Evolutionary conservation across 805 yeast species (phyloP).

Genomic region (Kluyveromyces nonfermentans): DNA sequence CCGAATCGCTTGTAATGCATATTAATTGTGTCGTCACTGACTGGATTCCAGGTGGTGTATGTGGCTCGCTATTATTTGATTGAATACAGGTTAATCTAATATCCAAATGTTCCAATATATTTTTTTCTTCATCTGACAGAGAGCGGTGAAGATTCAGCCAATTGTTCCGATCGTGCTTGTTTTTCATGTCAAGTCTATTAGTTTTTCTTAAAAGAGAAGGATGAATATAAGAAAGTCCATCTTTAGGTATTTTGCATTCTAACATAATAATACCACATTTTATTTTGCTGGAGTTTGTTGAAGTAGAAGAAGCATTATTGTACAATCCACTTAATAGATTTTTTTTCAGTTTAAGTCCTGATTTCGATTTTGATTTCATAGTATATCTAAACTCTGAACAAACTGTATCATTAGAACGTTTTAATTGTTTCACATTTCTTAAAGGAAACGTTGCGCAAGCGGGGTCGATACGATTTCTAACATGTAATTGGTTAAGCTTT

Average conservation of each 20-base stretch:
- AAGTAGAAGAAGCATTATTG: slow-evolving; percentile 5
- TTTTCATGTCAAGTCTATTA: slow-evolving; percentile 28
- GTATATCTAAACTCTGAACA: slow-evolving; percentile 25
- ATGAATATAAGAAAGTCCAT: slow-evolving; percentile 30
- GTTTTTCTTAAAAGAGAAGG: slow-evolving; percentile 32
- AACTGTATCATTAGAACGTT: slow-evolving; percentile 9
- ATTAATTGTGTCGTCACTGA: slow-evolving; percentile 25
- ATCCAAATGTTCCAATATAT: slow-evolving; percentile 19
- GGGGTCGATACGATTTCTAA: slow-evolving; percentile 15
- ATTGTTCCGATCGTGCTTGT: slow-evolving; percentile 29
- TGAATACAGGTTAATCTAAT: slow-evolving; percentile 27
- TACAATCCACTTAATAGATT: slow-evolving; percentile 22
- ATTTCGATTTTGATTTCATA: slow-evolving; percentile 15
- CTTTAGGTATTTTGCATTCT: slow-evolving; percentile 25
- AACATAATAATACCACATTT: slow-evolving; percentile 28
- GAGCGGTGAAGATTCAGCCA: slow-evolving; percentile 22
- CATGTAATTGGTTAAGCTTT: slow-evolving; percentile 24
- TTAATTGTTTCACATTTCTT: slow-evolving; percentile 9
- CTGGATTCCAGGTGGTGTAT: slow-evolving; percentile 26
- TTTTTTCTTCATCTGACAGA: slow-evolving; percentile 25
- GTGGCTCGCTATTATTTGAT: slow-evolving; percentile 23
- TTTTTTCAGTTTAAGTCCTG: slow-evolving; percentile 12
- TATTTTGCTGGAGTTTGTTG: slow-evolving; percentile 6
- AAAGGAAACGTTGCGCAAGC: slow-evolving; percentile 6
- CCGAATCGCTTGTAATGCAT: slow-evolving; percentile 29